Conservation (phyloP, 1,284 basidiomycete genomes). For the Cutaneotrichosporon sp. region DNA sequence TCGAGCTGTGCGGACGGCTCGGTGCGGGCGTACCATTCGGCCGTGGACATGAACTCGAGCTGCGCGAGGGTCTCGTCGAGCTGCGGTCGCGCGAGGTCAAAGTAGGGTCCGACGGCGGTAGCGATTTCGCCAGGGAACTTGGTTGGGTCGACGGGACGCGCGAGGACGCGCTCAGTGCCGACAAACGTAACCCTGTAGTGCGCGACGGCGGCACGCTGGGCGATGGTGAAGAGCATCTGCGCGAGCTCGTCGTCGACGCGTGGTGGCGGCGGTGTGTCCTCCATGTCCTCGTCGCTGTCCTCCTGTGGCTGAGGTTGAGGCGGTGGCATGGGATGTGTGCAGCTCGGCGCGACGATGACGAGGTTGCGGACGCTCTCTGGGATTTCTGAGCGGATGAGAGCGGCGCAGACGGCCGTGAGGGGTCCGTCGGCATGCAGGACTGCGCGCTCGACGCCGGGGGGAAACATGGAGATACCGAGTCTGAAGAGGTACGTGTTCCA, state of each 20-base stretch:
- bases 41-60: background rate
- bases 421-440: background rate
- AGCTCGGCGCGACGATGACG: too few relatives aligned
- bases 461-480: background rate
- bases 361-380: too few relatives aligned
- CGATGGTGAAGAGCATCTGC: background rate
- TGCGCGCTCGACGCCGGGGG: background rate
- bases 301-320: too few relatives aligned
- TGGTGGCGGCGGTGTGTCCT: too few relatives aligned
- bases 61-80: background rate
- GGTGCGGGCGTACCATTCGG: background rate
- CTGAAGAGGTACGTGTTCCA: constrained; percentile 3
- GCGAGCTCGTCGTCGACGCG: background rate
- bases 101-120: background rate
- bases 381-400: too few relatives aligned
- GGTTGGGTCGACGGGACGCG: too few relatives aligned
- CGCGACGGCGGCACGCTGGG: background rate
- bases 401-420: too few relatives aligned
- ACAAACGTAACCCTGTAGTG: background rate
- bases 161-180: background rate
- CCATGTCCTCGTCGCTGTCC: too few relatives aligned
- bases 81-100: background rate
- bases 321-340: too few relatives aligned
- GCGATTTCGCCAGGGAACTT: background rate
- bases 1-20: background rate